Evolutionary conservation across 768 basidiomycete genomes (phyloP).

Genomic region (Rhizopogon roseolus): DNA sequence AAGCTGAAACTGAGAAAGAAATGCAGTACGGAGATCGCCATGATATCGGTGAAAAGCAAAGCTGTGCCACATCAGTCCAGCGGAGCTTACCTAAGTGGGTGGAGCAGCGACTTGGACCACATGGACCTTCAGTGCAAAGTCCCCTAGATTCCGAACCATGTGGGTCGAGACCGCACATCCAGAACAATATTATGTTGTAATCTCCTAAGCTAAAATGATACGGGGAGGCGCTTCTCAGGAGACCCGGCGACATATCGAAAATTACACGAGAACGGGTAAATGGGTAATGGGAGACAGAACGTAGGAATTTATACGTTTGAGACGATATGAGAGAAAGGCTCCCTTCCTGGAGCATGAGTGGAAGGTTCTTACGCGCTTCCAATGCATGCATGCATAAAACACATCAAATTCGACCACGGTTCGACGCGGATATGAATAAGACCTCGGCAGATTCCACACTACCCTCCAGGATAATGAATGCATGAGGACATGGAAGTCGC

Average conservation of each 20-base stretch:
- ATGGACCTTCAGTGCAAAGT: no score
- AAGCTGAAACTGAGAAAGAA: conserved; percentile 3
- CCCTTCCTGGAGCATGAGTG: not conserved
- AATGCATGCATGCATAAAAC: not conserved
- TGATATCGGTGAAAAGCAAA: conserved; percentile 21
- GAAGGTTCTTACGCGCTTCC: no score
- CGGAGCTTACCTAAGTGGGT: not conserved
- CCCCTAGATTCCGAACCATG: no score
- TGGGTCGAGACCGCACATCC: no score
- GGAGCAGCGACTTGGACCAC: not conserved
- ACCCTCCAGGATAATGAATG: not conserved
- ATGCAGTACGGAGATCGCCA: conserved; percentile 20
- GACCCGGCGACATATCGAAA: no score
- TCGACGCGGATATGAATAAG: not conserved
- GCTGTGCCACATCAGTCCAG: conserved; percentile 6
- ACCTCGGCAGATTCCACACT: not conserved
- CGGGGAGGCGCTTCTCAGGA: no score
- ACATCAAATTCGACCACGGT: not conserved
- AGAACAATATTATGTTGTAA: no score
- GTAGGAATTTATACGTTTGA: not conserved
- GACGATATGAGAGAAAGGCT: not conserved
- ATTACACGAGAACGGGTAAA: not conserved
- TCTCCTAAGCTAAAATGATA: no score
- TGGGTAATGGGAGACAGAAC: not conserved
- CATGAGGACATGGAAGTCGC: not conserved